Percentiles rank a stretch among this genome's conserved stretches.
phyloP scores from a whole-genome alignment of 306 rosid species.

The Cicer arietinum region DNA sequence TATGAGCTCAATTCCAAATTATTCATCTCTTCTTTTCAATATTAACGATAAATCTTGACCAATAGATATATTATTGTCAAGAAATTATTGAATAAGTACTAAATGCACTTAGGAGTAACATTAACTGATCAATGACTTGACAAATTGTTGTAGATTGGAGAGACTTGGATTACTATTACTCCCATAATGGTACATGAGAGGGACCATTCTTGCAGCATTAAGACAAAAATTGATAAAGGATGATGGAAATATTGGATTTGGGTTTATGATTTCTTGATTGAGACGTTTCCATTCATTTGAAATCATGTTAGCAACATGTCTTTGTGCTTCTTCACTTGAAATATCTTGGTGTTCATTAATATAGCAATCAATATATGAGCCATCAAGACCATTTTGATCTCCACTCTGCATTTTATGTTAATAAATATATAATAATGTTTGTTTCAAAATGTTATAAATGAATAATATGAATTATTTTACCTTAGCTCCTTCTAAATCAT shows the following conservation, averaged over 20 bases:
- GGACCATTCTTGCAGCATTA: slow-evolving; percentile 63
- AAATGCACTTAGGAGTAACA: not conserved
- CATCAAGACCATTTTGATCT: slow-evolving; percentile 55
- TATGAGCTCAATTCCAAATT: no score
- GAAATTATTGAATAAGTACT: not conserved
- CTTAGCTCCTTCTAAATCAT: slow-evolving; percentile 51
- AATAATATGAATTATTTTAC: not conserved
- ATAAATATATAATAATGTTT: no score
- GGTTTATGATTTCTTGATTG: slow-evolving; percentile 47
- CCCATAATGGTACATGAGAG: slow-evolving; percentile 53
- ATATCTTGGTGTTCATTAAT: slow-evolving; percentile 47
- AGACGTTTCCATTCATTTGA: slow-evolving; percentile 60
- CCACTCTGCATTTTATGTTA: slow-evolving; percentile 42
- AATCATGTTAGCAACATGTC: slow-evolving; percentile 47
- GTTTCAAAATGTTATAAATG: not conserved
- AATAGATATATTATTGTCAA: no score
- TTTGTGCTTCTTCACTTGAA: slow-evolving; percentile 40
- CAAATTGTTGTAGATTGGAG: slow-evolving; percentile 46
- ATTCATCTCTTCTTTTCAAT: no score
- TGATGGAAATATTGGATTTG: slow-evolving; percentile 47
- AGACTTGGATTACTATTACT: slow-evolving; percentile 47
- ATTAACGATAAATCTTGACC: no score
- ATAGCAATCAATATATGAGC: slow-evolving; percentile 63
- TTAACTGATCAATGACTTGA: slow-evolving; percentile 44
- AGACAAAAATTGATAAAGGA: slow-evolving; percentile 53